phyloP scores from a whole-genome alignment of 495 filamentous ascomycete species.

The Aspergillus homomorphus region DNA sequence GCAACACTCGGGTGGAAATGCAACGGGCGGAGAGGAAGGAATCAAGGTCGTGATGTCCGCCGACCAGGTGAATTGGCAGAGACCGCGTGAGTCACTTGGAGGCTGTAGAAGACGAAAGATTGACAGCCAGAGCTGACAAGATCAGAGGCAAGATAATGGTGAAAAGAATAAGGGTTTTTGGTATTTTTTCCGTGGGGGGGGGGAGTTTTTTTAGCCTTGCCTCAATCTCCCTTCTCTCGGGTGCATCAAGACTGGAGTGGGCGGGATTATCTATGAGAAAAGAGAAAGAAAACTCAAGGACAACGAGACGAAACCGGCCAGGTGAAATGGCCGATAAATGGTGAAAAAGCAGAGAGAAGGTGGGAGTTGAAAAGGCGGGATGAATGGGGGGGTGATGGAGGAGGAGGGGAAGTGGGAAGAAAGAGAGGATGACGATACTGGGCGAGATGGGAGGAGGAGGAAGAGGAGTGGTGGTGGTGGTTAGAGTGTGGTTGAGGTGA shows the following conservation, averaged over 20 bases:
- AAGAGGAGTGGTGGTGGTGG: constrained; percentile 7
- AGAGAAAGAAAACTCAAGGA: constrained; percentile 8
- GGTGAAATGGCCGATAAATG: neutral
- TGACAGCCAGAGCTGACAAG: constrained; percentile 23
- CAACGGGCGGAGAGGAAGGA: constrained; percentile 15
- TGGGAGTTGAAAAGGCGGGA: constrained; percentile 9
- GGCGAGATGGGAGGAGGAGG: constrained; percentile 10
- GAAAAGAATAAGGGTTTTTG: constrained; percentile 12
- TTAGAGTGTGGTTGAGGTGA: constrained; percentile 18
- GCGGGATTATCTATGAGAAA: constrained; percentile 1
- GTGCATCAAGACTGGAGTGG: neutral
- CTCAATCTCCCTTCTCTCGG: neutral
- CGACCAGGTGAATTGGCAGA: constrained; percentile 16
- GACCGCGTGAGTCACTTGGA: constrained; percentile 15
- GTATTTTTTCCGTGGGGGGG: constrained; percentile 12
- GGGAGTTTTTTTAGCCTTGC: constrained; percentile 3
- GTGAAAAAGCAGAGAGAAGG: constrained; percentile 9
- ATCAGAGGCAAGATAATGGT: constrained; percentile 14
- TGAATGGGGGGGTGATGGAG: no score
- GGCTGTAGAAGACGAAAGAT: constrained; percentile 25
- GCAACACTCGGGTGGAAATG: constrained; percentile 11
- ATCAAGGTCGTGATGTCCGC: constrained; percentile 19
- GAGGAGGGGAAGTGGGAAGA: constrained; percentile 14
- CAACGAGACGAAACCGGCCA: constrained; percentile 16
- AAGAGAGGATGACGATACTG: constrained; percentile 11